Evolutionary conservation across 2,329 filamentous ascomycete species (phyloP).

Genomic region (Trichoderma sp.): DNA sequence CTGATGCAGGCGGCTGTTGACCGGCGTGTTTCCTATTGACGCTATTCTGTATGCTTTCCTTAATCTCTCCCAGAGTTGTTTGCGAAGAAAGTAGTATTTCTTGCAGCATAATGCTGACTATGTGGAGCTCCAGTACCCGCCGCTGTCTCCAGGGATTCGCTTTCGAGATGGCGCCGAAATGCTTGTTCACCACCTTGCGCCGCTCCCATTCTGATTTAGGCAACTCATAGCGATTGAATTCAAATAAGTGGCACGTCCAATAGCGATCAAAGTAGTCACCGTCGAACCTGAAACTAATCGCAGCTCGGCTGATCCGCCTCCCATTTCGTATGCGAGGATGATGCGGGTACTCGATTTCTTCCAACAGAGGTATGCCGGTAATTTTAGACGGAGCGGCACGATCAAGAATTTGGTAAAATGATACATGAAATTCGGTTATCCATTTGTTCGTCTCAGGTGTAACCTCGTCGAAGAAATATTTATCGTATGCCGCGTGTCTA

Average conservation of each 20-base stretch:
- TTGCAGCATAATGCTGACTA: neutral
- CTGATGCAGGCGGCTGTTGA: neutral
- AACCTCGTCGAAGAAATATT: neutral
- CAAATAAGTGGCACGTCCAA: neutral
- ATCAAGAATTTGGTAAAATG: neutral
- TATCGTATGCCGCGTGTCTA: neutral
- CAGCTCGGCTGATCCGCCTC: neutral
- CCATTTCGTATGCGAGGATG: no score
- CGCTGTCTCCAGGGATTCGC: neutral
- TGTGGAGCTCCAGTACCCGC: neutral
- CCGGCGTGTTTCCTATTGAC: neutral
- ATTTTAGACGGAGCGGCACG: fast-evolving
- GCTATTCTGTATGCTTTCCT: neutral
- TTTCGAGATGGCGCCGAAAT: neutral
- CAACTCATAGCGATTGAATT: neutral
- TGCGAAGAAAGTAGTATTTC: neutral
- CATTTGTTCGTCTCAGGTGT: neutral
- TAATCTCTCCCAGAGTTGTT: neutral
- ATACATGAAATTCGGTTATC: neutral
- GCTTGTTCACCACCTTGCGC: neutral
- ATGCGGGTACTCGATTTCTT: neutral
- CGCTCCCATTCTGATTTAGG: neutral
- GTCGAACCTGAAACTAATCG: neutral
- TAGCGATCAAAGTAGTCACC: neutral
- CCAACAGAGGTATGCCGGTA: neutral